phyloP scores from a whole-genome alignment of 2,329 filamentous ascomycete species.

The Neonectria magnoliae region DNA sequence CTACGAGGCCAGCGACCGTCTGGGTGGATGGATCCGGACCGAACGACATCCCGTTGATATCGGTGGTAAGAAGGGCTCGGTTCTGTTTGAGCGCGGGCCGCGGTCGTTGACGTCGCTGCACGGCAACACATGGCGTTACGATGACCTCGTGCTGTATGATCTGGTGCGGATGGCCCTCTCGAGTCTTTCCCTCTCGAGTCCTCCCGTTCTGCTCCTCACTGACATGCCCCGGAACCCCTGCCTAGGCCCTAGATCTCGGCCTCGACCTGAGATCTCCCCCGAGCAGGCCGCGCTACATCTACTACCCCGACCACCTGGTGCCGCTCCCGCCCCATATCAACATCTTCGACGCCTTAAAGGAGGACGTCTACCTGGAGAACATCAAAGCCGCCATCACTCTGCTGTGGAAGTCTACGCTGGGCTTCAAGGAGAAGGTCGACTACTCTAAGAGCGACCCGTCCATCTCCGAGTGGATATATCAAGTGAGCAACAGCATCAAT shows the following conservation, averaged over 20 bases:
- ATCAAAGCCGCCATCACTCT: constrained; percentile 43
- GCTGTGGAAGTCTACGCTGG: constrained; percentile 33
- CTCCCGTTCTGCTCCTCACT: constrained; percentile 5
- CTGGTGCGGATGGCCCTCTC: constrained; percentile 65
- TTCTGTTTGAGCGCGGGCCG: constrained; percentile 87
- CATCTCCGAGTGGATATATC: constrained; percentile 50
- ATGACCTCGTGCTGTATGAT: constrained; percentile 74
- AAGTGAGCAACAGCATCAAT: constrained; percentile 42
- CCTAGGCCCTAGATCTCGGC: constrained; percentile 49
- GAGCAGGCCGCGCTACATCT: constrained; percentile 73
- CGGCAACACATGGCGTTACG: constrained; percentile 55
- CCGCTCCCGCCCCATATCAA: constrained; percentile 44
- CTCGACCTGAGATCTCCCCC: constrained; percentile 60
- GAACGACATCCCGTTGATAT: constrained; percentile 66
- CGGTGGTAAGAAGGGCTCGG: constrained; percentile 62
- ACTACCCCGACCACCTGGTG: constrained; percentile 80
- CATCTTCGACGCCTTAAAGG: constrained; percentile 41
- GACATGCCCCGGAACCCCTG: constrained; percentile 28
- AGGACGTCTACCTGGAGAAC: constrained; percentile 48
- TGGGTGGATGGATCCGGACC: constrained; percentile 88
- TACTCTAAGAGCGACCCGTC: constrained; percentile 46
- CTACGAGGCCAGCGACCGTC: constrained; percentile 75
- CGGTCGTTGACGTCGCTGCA: constrained; percentile 73
- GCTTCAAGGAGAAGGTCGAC: constrained; percentile 21
- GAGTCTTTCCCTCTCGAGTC: neutral